These are phyloP conservation scores for Fragaria vesca DNA, from an alignment of 306 rosid species.

Conservation along the genomic window DNA sequence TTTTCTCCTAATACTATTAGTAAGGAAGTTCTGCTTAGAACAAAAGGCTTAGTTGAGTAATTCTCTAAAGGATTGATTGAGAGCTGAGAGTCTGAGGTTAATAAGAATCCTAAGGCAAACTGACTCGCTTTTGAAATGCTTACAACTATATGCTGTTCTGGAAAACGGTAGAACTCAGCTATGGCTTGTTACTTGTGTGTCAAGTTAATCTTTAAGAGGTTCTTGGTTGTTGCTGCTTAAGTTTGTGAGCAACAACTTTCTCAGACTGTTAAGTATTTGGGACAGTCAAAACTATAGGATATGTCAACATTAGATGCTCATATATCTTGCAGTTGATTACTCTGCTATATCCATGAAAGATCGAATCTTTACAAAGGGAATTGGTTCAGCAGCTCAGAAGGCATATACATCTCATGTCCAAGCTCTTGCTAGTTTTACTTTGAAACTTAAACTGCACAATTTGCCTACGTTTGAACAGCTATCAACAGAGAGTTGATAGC, in stretches of 20 bases:
- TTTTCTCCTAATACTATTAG: too few relatives aligned
- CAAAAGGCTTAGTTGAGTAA: neutral
- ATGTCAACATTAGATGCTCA: neutral
- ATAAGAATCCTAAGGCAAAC: neutral
- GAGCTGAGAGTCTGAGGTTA: neutral
- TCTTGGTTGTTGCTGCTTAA: neutral
- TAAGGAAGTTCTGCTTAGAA: too few relatives aligned
- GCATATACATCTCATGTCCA: neutral
- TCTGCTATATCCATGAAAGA: neutral
- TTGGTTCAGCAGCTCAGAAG: neutral
- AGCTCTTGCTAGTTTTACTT: neutral
- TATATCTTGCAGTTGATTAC: neutral
- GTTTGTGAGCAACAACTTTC: neutral
- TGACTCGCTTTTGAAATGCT: neutral
- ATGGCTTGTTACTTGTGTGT: neutral
- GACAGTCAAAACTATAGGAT: neutral
- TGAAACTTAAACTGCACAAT: neutral
- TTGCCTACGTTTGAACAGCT: neutral
- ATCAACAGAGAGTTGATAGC: constrained; percentile 21
- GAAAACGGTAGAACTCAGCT: neutral
- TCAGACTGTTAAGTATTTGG: neutral
- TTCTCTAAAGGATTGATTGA: neutral
- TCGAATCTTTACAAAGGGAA: neutral
- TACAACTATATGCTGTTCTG: neutral
- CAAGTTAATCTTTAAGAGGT: neutral